Percentiles rank a stretch among this genome's conserved stretches.
phyloP scores from a whole-genome alignment of 768 basidiomycete genomes.

The Postia placenta region DNA sequence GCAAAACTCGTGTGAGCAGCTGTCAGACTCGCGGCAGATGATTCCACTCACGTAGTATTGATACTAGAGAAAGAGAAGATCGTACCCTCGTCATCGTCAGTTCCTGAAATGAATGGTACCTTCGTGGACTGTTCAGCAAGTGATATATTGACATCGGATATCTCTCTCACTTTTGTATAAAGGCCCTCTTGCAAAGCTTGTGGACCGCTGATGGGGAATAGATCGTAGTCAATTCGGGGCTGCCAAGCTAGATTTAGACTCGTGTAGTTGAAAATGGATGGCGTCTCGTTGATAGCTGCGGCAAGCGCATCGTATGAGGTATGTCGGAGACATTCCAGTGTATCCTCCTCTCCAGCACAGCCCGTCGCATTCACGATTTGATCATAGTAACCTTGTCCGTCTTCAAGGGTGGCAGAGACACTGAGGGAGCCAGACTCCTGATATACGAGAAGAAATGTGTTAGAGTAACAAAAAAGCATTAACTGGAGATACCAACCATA shows the following conservation, averaged over 20 bases:
- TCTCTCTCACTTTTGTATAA: not conserved
- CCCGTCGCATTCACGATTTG: constrained; percentile 30
- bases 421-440: not conserved
- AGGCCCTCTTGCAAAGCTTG: not conserved
- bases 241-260: not conserved
- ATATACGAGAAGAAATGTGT: not conserved
- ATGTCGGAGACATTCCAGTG: constrained; percentile 37
- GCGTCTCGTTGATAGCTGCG: constrained; percentile 26
- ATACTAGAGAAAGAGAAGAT: not conserved
- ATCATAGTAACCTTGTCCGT: constrained; percentile 34
- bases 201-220: not conserved
- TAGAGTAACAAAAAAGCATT: not conserved
- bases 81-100: not conserved
- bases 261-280: constrained; percentile 18
- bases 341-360: constrained; percentile 29
- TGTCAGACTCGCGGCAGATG: not conserved
- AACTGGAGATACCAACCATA: constrained; percentile 22
- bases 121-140: not conserved
- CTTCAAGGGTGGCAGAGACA: not conserved
- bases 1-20: not conserved
- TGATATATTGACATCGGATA: not conserved
- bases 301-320: constrained; percentile 27
- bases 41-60: not conserved
- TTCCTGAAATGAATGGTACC: not conserved
- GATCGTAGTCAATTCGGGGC: not conserved